phyloP scores from a whole-genome alignment of 2,329 filamentous ascomycete species.

The Trichoderma sp. region DNA sequence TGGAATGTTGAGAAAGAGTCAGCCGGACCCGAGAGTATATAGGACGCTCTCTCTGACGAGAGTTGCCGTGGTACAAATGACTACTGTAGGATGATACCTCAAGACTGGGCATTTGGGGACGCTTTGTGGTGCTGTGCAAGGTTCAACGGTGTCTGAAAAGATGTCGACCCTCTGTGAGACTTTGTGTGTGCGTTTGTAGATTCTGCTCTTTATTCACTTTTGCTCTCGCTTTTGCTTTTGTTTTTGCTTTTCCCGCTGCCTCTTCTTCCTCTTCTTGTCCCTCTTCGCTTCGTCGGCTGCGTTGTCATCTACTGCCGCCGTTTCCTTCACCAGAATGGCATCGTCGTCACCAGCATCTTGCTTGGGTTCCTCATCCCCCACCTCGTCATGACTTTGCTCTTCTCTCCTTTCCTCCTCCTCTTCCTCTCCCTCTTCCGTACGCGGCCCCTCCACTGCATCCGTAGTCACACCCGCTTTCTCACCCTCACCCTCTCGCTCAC shows the following conservation, averaged over 20 bases:
- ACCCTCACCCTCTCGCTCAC: not conserved
- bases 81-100: no score
- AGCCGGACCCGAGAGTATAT: no score
- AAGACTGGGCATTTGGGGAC: no score
- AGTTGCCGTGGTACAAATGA: no score
- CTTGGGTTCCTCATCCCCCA: slow-evolving; percentile 29
- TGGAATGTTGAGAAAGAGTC: no score
- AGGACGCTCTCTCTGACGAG: no score
- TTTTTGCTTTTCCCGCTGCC: slow-evolving; percentile 16
- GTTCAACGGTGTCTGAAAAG: not conserved
- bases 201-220: not conserved
- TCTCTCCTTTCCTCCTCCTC: no score
- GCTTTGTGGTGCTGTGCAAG: no score
- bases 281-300: slow-evolving; percentile 9
- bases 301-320: not conserved
- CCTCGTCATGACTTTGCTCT: not conserved
- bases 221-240: slow-evolving; percentile 32
- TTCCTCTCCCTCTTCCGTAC: not conserved
- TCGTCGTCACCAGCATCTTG: slow-evolving; percentile 31
- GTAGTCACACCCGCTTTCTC: no score
- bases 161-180: no score
- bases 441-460: no score
- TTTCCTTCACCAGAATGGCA: slow-evolving; percentile 19
- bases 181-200: not conserved
- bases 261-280: slow-evolving; percentile 4